phyloP scores from a whole-genome alignment of 2,329 filamentous ascomycete genomes.

The Aspergillus viridinutans region DNA sequence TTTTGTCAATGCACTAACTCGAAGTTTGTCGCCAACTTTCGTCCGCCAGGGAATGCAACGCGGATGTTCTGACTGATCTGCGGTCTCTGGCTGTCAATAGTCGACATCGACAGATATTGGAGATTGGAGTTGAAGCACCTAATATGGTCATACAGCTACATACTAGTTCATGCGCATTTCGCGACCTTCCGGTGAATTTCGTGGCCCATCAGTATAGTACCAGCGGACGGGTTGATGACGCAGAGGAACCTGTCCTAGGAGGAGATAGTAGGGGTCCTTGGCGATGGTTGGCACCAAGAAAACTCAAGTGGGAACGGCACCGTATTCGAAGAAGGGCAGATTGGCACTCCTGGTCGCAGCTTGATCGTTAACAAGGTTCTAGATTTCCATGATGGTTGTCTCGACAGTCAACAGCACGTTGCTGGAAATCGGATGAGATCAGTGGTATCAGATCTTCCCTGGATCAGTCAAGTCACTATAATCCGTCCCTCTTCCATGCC shows the following conservation, averaged over 20 bases:
- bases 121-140: not conserved
- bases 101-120: not conserved
- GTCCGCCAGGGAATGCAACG: not conserved
- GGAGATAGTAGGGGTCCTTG: too few relatives aligned
- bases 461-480: not conserved
- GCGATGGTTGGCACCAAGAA: not conserved
- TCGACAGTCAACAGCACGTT: not conserved
- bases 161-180: not conserved
- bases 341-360: not conserved
- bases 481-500: not conserved
- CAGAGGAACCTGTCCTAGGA: too few relatives aligned
- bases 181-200: not conserved
- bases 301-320: not conserved
- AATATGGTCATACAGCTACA: not conserved
- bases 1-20: not conserved
- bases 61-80: not conserved
- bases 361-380: not conserved
- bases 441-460: not conserved
- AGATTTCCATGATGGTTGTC: not conserved
- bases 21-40: not conserved
- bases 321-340: not conserved
- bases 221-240: not conserved
- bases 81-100: not conserved
- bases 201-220: not conserved
- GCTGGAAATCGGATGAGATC: not conserved